Evolutionary conservation across 805 yeast genomes (phyloP), one percentile per base, ranked within the genome.

Genomic region (Wickerhamiella parazyma): DNA sequence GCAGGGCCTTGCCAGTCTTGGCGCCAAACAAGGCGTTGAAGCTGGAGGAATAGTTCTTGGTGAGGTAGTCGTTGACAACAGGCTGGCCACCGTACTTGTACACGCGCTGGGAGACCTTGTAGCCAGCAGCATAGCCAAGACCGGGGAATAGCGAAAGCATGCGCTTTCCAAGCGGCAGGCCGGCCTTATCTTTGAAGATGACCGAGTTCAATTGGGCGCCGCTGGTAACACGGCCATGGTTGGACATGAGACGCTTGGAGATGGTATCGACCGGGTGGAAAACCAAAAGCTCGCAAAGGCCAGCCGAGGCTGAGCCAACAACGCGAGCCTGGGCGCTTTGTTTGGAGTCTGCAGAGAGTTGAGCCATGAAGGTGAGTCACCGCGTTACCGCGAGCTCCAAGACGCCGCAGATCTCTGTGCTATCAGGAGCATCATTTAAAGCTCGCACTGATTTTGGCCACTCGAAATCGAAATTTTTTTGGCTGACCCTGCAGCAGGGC

Each of bases 1-100:
- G 68, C 59, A 89, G 62, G n/a, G 97, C 97, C 67, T 91, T 91
- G 57, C 98, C 97, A 43, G 91, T 89, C 66, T 91, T 89, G 49
- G 81, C 72, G 50, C 97, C 98, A 56, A 91, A 91, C 33, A 71
- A 66, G 47, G 68, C 64, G 53, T 89, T 95, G 61, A 77, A 91
- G 44, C 70, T 60, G 36, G 71, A 66, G 58, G 73, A 76, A 69
- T 75, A 83, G 68, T 84, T 80, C 52, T 71, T 70, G 55, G 81
- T 74, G 60, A 91, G 71, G 59, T 78, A 84, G 66, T 91, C 99
- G 60, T 91, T 91, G 51, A 89, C 99, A 60, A 85, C 87, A 38
- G 99, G 98, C 69, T 91, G 99, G 41, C 99, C 99, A 59, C 98
- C 97, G 63, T 91, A 91, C 67, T 91, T 91, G 75, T 91, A 91